Evolutionary conservation across 1,284 basidiomycete genomes (phyloP).

Genomic region (Ganoderma multipileum): DNA sequence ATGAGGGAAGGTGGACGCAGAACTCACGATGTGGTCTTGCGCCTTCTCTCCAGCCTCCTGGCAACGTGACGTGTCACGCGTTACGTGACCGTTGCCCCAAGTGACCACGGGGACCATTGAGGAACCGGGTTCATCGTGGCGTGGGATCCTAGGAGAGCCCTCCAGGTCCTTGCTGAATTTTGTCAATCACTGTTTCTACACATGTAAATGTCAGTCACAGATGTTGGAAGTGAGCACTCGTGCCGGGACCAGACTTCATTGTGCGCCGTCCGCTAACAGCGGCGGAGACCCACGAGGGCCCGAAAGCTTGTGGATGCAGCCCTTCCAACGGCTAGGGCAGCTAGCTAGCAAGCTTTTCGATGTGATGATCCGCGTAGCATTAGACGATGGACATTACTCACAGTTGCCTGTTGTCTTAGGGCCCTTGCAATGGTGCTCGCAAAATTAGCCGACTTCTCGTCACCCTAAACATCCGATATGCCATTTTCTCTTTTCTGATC

Average conservation of each 20-base stretch:
- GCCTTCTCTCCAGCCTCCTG: neutral
- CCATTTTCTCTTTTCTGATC: neutral
- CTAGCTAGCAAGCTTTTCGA: neutral
- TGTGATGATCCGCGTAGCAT: neutral
- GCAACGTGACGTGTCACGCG: neutral
- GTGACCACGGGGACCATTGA: neutral
- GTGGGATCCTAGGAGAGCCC: no score
- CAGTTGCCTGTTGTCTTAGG: neutral
- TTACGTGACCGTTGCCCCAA: neutral
- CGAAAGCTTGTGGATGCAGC: neutral
- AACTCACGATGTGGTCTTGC: neutral
- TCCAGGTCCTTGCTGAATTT: neutral
- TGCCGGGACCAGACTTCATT: no score
- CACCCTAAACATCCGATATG: neutral
- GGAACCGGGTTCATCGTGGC: neutral
- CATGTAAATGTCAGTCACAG: neutral
- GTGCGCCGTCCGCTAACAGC: no score
- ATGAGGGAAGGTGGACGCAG: neutral
- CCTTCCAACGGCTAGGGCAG: neutral
- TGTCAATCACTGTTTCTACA: neutral
- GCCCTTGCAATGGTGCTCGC: neutral
- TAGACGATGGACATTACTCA: neutral
- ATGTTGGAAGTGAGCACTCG: neutral
- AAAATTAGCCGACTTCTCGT: neutral
- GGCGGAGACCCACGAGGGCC: no score